Percentiles rank a stretch among this genome's conserved stretches.
These are phyloP conservation scores for Aegilops sharonensis DNA, from an alignment of 176 grass and related monocot species.

Conservation along the genomic window DNA sequence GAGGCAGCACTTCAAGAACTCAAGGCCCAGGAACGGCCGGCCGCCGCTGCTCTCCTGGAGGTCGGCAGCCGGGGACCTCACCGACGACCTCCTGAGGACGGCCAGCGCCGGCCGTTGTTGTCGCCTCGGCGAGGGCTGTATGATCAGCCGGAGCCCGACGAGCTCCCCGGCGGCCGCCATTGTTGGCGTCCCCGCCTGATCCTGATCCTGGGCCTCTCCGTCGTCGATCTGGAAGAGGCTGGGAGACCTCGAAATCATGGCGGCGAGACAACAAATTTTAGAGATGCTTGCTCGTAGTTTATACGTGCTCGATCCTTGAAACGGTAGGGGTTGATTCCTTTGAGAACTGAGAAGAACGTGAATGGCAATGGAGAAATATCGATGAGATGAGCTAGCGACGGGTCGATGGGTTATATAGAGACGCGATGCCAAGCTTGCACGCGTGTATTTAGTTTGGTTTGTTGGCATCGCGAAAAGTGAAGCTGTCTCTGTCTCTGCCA, in stretches of 20 bases:
- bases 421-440: neutral
- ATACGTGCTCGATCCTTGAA: neutral
- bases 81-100: conserved; percentile 43
- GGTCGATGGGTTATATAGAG: conserved; percentile 20
- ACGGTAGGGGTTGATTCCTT: neutral
- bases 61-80: neutral
- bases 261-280: neutral
- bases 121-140: conserved; percentile 36
- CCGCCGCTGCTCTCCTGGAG: neutral
- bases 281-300: neutral
- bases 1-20: conserved; percentile 66
- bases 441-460: neutral
- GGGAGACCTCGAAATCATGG: conserved; percentile 28
- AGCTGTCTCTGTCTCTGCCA: neutral
- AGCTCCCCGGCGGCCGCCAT: conserved; percentile 18
- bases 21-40: neutral
- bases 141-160: conserved; percentile 66
- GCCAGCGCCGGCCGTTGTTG: neutral
- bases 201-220: neutral
- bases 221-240: conserved; percentile 44
- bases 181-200: neutral
- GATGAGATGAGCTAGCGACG: neutral
- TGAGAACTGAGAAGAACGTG: neutral
- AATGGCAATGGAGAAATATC: neutral
- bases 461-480: neutral